Evolutionary conservation across 2,329 filamentous ascomycete species (phyloP), one percentile per base, ranked within the genome.

Genomic region (Phyllosticta paracitricarpa): DNA sequence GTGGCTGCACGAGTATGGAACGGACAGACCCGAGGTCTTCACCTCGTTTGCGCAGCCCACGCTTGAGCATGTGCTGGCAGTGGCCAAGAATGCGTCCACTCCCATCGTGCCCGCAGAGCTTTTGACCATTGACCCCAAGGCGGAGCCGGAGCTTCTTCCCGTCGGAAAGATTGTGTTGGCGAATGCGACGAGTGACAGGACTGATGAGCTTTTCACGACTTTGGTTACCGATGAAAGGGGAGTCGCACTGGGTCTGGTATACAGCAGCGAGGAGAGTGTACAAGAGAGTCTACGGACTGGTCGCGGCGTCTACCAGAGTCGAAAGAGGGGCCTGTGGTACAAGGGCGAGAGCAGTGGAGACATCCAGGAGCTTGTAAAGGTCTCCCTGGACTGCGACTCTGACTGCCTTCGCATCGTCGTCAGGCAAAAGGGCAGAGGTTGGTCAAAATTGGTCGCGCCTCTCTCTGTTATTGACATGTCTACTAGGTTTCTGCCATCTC

Each of bases 341-440:
- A 99, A 99, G 78, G 94, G 94, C 5, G 89, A 92, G 58, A 94
- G 89, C 8, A 97, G 93, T 59, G 94, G 94, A 14, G 92, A 97
- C 72, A 90, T 89, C 12, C 94, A 99, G 74, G 87, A 97, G 73
- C 81, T 99, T 57, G 80, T 97, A 24, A 86, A 86, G 62, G 83
- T 99, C 65, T 88, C 88, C 0, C 80, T 95, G 59, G 94, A 99
- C 75, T 99, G 94, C 74, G 94, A 99, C 74, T 88, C 88, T 65
- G 94, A 99, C 74, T 95, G 92, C 62, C 77, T 99, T 68, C 88
- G 89, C 66, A 97, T 97, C 73, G 83, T 91, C 14, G 93, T 97
- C 53, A 87, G 84, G 67, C 94, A 99, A 74, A 91, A 89, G 72
- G 94, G 94, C 33, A 83, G 87, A 72, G 84, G 82, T 81, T 72